Conservation (phyloP, 1,139 yeast species). For the Scheffersomyces lignicola region DNA sequence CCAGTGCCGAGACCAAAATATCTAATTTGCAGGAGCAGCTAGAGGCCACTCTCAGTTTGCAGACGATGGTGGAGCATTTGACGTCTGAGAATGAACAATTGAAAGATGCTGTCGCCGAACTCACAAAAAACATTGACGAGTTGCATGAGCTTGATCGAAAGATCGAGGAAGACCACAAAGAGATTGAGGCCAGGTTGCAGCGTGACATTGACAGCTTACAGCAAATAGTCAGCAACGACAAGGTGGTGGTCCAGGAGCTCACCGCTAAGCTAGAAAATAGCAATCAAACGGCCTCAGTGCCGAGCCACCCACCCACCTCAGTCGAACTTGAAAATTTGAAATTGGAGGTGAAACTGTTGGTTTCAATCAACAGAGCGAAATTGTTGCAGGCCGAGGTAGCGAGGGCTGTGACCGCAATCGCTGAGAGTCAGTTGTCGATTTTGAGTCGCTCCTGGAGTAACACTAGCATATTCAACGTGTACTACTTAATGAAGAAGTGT, state of each 20-base stretch:
- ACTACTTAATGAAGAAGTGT: not conserved
- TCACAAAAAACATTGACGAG: conserved; percentile 51
- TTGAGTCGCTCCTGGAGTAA: not conserved
- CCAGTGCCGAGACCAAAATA: conserved; percentile 41
- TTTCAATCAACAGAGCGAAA: not conserved
- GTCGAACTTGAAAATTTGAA: conserved; percentile 1
- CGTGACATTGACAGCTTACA: conserved; percentile 42
- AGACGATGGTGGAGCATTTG: conserved; percentile 53
- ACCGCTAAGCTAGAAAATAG: not conserved
- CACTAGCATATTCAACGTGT: not conserved
- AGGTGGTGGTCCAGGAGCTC: conserved; percentile 24
- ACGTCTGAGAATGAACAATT: conserved; percentile 55
- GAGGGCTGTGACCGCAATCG: not conserved
- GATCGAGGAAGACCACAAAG: conserved; percentile 57
- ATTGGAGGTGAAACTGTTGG: not conserved
- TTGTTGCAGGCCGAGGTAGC: not conserved
- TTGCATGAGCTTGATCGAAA: conserved; percentile 60
- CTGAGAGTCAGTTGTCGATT: not conserved
- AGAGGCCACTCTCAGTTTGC: conserved; percentile 44
- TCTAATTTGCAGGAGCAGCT: conserved; percentile 44
- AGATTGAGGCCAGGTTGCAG: conserved; percentile 55
- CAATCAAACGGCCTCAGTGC: not conserved
- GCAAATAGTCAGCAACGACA: conserved; percentile 24
- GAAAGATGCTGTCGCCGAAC: conserved; percentile 32
- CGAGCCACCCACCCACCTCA: too few species aligned